phyloP scores from a whole-genome alignment of 2,329 filamentous ascomycete genomes.

The Microcyclospora tardicrescens region DNA sequence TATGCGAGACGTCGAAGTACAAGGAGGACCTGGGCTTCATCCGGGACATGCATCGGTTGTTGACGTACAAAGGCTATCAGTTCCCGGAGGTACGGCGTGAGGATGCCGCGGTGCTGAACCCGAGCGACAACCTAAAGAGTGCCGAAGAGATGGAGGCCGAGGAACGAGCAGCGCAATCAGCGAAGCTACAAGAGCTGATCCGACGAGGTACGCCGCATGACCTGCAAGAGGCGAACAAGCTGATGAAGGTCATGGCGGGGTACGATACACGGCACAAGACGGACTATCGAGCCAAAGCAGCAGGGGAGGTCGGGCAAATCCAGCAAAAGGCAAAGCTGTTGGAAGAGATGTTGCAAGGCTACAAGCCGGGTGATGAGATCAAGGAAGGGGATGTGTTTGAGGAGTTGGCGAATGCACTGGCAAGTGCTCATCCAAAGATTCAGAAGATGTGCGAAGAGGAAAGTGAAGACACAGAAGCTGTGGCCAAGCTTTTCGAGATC shows the following conservation, averaged over 20 bases:
- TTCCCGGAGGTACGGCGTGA: slow-evolving; percentile 88
- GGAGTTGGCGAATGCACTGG: slow-evolving; percentile 78
- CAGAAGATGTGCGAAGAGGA: slow-evolving; percentile 99
- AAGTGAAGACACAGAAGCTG: slow-evolving; percentile 89
- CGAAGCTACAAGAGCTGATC: slow-evolving; percentile 96
- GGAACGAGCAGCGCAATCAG: slow-evolving; percentile 84
- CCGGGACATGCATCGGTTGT: slow-evolving; percentile 87
- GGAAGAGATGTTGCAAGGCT: slow-evolving; percentile 81
- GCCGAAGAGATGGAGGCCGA: slow-evolving; percentile 98
- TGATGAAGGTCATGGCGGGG: slow-evolving; percentile 99
- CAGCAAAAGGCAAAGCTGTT: slow-evolving; percentile 88
- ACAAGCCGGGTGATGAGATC: slow-evolving; percentile 69
- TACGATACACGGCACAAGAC: slow-evolving; percentile 93
- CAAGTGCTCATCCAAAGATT: slow-evolving; percentile 94
- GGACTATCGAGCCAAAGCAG: slow-evolving; percentile 93
- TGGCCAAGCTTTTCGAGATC: slow-evolving; percentile 88
- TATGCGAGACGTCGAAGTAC: slow-evolving; percentile 95
- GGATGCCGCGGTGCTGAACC: slow-evolving; percentile 91
- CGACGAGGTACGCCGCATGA: slow-evolving; percentile 83
- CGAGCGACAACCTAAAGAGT: slow-evolving; percentile 90
- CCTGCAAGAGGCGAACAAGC: slow-evolving; percentile 85
- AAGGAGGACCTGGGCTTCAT: slow-evolving; percentile 96
- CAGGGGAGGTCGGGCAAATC: slow-evolving; percentile 85
- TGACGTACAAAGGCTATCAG: slow-evolving; percentile 93
- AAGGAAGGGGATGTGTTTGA: slow-evolving; percentile 56